phyloP scores from a whole-genome alignment of 345 rosid species.

The Microcos paniculata region DNA sequence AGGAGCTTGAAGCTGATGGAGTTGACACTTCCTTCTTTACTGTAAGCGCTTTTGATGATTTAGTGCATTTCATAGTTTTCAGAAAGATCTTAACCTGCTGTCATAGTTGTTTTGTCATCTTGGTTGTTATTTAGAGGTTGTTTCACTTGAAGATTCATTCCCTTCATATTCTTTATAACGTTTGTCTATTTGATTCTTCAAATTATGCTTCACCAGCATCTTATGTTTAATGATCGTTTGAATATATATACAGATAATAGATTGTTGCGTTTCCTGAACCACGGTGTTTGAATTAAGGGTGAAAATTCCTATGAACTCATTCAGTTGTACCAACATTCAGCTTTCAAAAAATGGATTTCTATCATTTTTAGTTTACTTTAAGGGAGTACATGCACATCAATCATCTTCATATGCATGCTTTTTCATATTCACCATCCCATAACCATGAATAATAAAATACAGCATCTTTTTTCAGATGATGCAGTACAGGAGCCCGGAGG shows the following conservation, averaged over 20 bases:
- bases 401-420: background rate
- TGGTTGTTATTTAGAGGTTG: background rate
- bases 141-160: background rate
- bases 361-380: too few species aligned
- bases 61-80: background rate
- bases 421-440: too few species aligned
- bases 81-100: background rate
- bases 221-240: too few species aligned
- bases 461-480: too few species aligned
- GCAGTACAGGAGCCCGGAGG: background rate
- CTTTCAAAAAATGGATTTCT: too few species aligned
- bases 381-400: background rate
- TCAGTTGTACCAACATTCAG: too few species aligned
- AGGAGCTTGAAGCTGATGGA: slow-evolving; percentile 20
- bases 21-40: slow-evolving; percentile 16
- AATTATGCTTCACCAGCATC: background rate
- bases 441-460: too few species aligned
- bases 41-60: background rate
- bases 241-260: background rate
- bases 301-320: too few species aligned
- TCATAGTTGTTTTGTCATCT: too few species aligned
- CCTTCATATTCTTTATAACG: background rate
- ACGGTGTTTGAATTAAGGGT: too few species aligned
- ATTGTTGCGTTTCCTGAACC: background rate
- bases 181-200: background rate